A percentile compares a stretch with the other conserved stretches of the same genome.
These are phyloP conservation scores for Oryza longistaminata DNA, from an alignment of 176 grass and related monocot species.

Conservation along the genomic window DNA sequence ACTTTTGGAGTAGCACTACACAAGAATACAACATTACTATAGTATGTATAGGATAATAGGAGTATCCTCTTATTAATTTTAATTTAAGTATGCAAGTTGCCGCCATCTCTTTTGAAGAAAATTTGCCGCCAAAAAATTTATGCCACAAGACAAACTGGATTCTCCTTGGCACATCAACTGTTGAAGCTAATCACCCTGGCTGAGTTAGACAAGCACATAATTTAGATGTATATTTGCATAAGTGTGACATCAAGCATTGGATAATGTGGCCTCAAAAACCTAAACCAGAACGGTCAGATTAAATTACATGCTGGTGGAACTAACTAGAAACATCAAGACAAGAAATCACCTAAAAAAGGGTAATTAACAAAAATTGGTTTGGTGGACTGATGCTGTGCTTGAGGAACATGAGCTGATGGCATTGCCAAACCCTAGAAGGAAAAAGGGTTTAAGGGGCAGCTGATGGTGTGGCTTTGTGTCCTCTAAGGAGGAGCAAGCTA, in stretches of 20 bases:
- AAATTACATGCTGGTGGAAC: background rate
- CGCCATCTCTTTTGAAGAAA: background rate
- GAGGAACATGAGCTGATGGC: constrained; percentile 37
- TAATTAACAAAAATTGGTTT: constrained; percentile 20
- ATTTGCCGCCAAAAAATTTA: constrained; percentile 29
- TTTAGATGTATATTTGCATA: constrained; percentile 25
- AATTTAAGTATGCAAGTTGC: constrained; percentile 36
- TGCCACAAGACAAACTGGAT: constrained; percentile 26
- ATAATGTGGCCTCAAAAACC: constrained; percentile 30
- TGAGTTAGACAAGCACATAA: background rate
- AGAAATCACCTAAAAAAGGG: background rate
- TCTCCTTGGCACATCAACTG: constrained; percentile 32
- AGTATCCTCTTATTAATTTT: constrained; percentile 1
- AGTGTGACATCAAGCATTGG: constrained; percentile 55
- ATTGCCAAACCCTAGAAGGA: constrained; percentile 39
- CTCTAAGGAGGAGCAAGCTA: constrained; percentile 38
- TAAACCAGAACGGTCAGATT: background rate
- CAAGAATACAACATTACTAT: background rate
- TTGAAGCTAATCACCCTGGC: constrained; percentile 21
- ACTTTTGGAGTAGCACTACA: background rate
- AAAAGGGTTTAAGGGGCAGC: background rate
- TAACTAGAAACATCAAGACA: constrained; percentile 41
- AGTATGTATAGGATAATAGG: background rate
- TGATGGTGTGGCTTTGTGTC: constrained; percentile 27
- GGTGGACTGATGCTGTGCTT: constrained; percentile 1